A percentile compares a stretch with the other conserved stretches of the same genome.
Evolutionary conservation across 2,329 filamentous ascomycete species (phyloP).

Genomic region (Cladosporium sp.): DNA sequence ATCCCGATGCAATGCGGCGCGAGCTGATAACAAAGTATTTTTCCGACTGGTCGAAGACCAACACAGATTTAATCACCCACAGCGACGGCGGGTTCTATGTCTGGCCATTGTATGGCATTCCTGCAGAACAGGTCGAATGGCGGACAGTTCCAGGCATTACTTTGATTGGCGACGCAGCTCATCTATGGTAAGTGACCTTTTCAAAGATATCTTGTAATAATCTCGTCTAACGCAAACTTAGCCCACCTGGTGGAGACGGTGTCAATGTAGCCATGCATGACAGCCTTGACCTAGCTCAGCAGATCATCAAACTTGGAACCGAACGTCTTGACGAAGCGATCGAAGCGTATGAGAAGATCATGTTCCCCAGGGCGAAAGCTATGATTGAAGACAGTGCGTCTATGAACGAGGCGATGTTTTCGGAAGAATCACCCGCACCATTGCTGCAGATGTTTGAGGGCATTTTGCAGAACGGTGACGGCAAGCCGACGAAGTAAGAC

Average conservation of each 20-base stretch:
- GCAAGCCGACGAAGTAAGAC: not conserved
- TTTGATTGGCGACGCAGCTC: constrained; percentile 57
- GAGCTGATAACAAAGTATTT: constrained; percentile 36
- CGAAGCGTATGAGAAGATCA: constrained; percentile 28
- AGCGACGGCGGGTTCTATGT: constrained; percentile 37
- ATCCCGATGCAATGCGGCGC: constrained; percentile 37
- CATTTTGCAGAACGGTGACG: not conserved
- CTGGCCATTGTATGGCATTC: constrained; percentile 51
- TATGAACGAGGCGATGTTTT: constrained; percentile 16
- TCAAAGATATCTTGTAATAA: not conserved
- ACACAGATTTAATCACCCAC: constrained; percentile 41
- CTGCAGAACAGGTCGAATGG: constrained; percentile 46
- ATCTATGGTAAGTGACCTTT: constrained; percentile 45
- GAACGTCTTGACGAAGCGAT: constrained; percentile 24
- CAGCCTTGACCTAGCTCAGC: constrained; percentile 46
- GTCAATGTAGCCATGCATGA: constrained; percentile 58
- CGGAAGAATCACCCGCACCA: constrained; percentile 15
- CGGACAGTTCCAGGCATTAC: constrained; percentile 47
- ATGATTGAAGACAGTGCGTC: constrained; percentile 14
- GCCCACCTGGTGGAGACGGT: constrained; percentile 54
- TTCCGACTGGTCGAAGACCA: constrained; percentile 40
- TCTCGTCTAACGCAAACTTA: constrained; percentile 1
- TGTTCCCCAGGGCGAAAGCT: constrained; percentile 27
- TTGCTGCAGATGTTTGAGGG: constrained; percentile 1
- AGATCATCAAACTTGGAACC: constrained; percentile 34